Conservation (phyloP, 2,329 filamentous ascomycete genomes). For the Pseudodiploospora longispora region DNA sequence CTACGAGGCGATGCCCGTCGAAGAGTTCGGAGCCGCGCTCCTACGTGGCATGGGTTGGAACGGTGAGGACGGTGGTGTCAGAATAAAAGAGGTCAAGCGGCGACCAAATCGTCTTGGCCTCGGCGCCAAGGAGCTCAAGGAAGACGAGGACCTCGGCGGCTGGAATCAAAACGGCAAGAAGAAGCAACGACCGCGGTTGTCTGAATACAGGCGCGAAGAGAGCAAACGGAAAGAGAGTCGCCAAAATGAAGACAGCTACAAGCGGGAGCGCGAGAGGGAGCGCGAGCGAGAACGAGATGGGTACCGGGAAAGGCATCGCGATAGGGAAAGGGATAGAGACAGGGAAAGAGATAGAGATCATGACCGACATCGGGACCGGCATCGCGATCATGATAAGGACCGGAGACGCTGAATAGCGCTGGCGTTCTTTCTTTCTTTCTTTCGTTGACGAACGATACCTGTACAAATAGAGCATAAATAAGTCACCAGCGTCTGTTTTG, state of each 20-base stretch:
- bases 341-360: slow-evolving; percentile 25
- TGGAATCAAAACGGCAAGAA: slow-evolving; percentile 66
- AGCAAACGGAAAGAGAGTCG: slow-evolving; percentile 36
- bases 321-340: slow-evolving; percentile 27
- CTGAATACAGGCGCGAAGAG: slow-evolving; percentile 41
- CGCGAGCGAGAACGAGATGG: slow-evolving; percentile 30
- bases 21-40: slow-evolving; percentile 87
- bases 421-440: too few species aligned
- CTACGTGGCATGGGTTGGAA: slow-evolving; percentile 96
- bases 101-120: slow-evolving; percentile 79
- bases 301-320: slow-evolving; percentile 26
- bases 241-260: slow-evolving; percentile 37
- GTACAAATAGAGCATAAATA: too few species aligned
- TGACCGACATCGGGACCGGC: slow-evolving; percentile 15
- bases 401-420: slow-evolving; percentile 3
- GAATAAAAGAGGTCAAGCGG: slow-evolving; percentile 55
- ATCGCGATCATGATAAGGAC: slow-evolving; percentile 13
- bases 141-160: slow-evolving; percentile 63
- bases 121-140: slow-evolving; percentile 74
- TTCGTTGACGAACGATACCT: too few species aligned
- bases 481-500: too few species aligned
- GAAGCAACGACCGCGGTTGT: slow-evolving; percentile 37
- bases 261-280: slow-evolving; percentile 37
- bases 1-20: slow-evolving; percentile 83
- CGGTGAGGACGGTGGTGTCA: slow-evolving; percentile 47